phyloP scores from a whole-genome alignment of 495 filamentous ascomycete genomes.

The Polyplosphaeria fusca region DNA sequence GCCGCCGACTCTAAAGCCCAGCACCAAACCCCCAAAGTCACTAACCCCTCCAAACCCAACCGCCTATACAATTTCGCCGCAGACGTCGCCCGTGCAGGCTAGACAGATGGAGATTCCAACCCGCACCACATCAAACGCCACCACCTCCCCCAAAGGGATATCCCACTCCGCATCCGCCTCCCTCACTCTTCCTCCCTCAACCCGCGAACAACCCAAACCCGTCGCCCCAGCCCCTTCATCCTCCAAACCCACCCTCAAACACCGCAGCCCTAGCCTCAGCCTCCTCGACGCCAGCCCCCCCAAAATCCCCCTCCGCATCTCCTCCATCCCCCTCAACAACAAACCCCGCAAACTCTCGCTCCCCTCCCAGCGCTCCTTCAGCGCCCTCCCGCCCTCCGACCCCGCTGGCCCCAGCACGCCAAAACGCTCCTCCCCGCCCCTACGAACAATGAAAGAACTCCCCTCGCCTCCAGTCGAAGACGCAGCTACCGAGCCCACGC shows the following conservation, averaged over 20 bases:
- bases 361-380: constrained; percentile 5
- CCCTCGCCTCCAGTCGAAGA: constrained; percentile 17
- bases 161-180: constrained; percentile 18
- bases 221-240: background rate
- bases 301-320: constrained; percentile 19
- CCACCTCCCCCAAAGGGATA: background rate
- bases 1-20: constrained; percentile 26
- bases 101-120: background rate
- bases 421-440: constrained; percentile 1
- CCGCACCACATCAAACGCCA: constrained; percentile 5
- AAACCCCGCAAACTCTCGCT: constrained; percentile 20
- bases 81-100: background rate
- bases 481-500: background rate
- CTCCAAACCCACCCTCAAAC: constrained; percentile 9
- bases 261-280: constrained; percentile 16
- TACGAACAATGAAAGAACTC: constrained; percentile 26
- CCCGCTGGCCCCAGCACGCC: background rate
- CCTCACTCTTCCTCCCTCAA: background rate
- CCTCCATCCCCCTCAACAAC: constrained; percentile 18
- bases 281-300: constrained; percentile 14
- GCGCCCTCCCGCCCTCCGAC: background rate
- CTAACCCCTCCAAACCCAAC: constrained; percentile 26
- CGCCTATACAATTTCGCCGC: constrained; percentile 14
- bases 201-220: background rate
- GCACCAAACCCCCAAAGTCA: constrained; percentile 13